phyloP scores from a whole-genome alignment of 2,329 filamentous ascomycete genomes.

The Didymellaceae sp. region DNA sequence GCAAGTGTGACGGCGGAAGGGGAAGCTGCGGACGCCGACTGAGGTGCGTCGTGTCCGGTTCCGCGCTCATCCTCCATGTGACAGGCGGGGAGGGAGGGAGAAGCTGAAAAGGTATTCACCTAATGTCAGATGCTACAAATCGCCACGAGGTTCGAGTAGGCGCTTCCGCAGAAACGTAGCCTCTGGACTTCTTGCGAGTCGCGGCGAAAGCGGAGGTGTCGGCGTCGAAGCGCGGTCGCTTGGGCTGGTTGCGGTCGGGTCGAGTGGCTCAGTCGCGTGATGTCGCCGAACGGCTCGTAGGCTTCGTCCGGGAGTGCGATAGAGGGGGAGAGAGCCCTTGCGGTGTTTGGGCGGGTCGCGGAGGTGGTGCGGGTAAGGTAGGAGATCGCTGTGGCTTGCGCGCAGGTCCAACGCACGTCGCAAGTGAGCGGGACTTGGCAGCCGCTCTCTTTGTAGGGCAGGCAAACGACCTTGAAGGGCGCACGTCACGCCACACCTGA shows the following conservation, averaged over 20 bases:
- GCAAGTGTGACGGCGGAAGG: slow-evolving; percentile 22
- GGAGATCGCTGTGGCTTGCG: slow-evolving; percentile 24
- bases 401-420: slow-evolving; percentile 23
- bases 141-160: slow-evolving; percentile 48
- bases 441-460: slow-evolving; percentile 5
- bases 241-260: slow-evolving; percentile 17
- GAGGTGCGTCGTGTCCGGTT: slow-evolving; percentile 27
- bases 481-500: background rate
- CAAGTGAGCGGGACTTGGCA: slow-evolving; percentile 30
- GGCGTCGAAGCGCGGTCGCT: slow-evolving; percentile 32
- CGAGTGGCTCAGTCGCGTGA: slow-evolving; percentile 30
- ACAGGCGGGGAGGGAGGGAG: slow-evolving; percentile 23
- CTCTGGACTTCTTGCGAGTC: slow-evolving; percentile 36
- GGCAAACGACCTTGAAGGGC: background rate
- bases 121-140: slow-evolving; percentile 48
- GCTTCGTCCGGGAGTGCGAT: slow-evolving; percentile 34
- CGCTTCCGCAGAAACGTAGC: slow-evolving; percentile 51
- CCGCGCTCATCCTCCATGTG: slow-evolving; percentile 33
- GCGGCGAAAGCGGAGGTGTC: slow-evolving; percentile 44
- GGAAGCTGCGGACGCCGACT: slow-evolving; percentile 25
- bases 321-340: slow-evolving; percentile 35
- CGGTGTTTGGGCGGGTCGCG: slow-evolving; percentile 38
- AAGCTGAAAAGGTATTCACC: slow-evolving; percentile 46
- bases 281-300: slow-evolving; percentile 30
- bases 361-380: slow-evolving; percentile 39